Evolutionary conservation across 176 grass and related monocot genomes (phyloP).

Genomic region (Leersia perrieri): DNA sequence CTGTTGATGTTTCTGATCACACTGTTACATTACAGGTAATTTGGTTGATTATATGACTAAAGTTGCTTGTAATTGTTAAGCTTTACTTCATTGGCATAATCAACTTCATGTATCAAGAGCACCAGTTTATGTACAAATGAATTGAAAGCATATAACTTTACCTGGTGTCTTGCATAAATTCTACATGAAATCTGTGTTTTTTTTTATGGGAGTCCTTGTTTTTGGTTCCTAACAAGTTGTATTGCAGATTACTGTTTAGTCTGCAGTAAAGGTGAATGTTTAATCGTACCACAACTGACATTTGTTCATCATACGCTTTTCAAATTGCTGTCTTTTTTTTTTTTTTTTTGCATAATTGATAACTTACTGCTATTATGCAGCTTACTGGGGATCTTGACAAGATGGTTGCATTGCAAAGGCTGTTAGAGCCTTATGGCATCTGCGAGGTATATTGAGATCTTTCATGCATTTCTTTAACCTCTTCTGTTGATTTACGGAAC

Average conservation of each 20-base stretch:
- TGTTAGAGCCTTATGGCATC: constrained; percentile 93
- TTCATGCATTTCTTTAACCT: not conserved
- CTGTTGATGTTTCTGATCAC: constrained; percentile 93
- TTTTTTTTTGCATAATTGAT: constrained; percentile 19
- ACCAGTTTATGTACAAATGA: not conserved
- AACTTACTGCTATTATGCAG: constrained; percentile 45
- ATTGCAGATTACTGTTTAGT: not conserved
- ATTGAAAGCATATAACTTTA: not conserved
- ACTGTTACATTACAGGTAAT: constrained; percentile 87
- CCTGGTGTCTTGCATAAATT: not conserved
- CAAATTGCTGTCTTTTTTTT: not conserved
- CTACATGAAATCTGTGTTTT: not conserved
- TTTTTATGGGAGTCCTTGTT: not conserved
- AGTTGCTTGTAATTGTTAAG: not conserved
- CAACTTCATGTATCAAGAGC: not conserved
- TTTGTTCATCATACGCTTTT: constrained; percentile 11
- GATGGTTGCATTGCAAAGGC: constrained; percentile 90
- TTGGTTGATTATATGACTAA: not conserved
- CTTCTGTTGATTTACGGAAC: not conserved
- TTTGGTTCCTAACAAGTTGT: not conserved
- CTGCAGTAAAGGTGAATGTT: not conserved
- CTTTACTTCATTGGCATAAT: not conserved
- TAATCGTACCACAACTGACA: not conserved
- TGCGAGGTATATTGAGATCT: constrained; percentile 67
- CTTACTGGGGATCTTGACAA: constrained; percentile 88